Percentiles rank a stretch among this genome's conserved stretches.
Conservation (phyloP, 2,329 filamentous ascomycete species). For the Pseudogymnoascus sp. region DNA sequence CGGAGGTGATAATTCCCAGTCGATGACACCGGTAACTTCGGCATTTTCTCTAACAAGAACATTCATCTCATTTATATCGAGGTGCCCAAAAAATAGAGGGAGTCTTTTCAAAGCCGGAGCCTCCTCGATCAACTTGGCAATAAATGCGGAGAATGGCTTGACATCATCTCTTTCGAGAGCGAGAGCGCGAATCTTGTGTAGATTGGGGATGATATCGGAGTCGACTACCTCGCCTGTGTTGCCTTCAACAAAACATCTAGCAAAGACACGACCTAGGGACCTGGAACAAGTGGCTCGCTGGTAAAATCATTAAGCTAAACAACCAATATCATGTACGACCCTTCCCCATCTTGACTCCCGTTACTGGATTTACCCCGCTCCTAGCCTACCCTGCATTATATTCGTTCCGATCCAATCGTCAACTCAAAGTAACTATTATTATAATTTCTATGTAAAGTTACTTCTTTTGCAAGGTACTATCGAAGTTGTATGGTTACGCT, state of each 20-base stretch:
- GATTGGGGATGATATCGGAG: neutral
- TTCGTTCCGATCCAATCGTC: neutral
- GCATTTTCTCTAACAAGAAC: constrained; percentile 8
- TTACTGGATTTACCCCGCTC: neutral
- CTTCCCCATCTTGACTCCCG: neutral
- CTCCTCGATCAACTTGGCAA: neutral
- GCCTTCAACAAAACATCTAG: neutral
- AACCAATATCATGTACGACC: neutral
- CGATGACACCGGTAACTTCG: constrained; percentile 10
- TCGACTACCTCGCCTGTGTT: neutral
- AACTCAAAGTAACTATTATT: no score
- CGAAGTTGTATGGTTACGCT: no score
- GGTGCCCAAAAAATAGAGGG: neutral
- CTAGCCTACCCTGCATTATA: neutral
- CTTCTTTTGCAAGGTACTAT: no score
- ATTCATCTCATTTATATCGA: constrained; percentile 3
- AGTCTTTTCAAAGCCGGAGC: neutral
- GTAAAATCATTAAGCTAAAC: neutral
- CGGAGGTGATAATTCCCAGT: constrained; percentile 12
- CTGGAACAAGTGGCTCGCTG: neutral
- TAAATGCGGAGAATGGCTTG: neutral
- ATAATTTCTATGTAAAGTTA: no score
- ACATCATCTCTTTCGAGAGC: neutral
- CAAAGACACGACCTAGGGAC: neutral
- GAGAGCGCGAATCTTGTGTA: neutral